These are phyloP conservation scores for Lanmaoa rubissima DNA, from an alignment of 768 basidiomycete genomes.

Conservation along the genomic window DNA sequence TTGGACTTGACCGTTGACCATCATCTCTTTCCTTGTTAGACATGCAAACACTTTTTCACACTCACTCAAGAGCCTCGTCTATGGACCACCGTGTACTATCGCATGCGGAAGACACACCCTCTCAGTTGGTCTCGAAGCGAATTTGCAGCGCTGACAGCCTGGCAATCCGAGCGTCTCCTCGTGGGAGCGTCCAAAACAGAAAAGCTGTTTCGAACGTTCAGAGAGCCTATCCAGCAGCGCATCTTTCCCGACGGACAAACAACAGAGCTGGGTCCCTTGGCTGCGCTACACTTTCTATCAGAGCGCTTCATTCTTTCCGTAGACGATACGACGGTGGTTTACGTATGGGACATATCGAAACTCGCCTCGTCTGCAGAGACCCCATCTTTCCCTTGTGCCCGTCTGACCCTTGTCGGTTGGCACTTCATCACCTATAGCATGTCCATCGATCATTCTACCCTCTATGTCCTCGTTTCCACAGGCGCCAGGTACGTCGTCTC, in stretches of 20 bases:
- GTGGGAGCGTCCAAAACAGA: conserved; percentile 4
- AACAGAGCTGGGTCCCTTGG: neutral
- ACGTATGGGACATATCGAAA: conserved; percentile 14
- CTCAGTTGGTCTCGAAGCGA: conserved; percentile 6
- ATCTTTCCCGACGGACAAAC: neutral
- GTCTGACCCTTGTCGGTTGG: conserved; percentile 10
- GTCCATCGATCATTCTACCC: conserved; percentile 11
- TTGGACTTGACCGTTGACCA: neutral
- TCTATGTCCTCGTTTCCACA: conserved; percentile 12
- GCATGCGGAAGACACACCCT: conserved; percentile 1
- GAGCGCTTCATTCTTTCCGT: conserved; percentile 13
- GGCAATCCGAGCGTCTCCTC: conserved; percentile 4
- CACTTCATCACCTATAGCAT: neutral
- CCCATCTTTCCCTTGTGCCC: conserved; percentile 1
- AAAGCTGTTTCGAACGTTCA: neutral
- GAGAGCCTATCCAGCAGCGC: neutral
- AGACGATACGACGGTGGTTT: conserved; percentile 4
- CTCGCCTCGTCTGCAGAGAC: neutral
- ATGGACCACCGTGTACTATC: conserved; percentile 1
- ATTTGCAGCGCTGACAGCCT: neutral
- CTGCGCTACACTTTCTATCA: conserved; percentile 5
- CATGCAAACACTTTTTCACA: conserved; percentile 5
- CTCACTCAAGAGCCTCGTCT: conserved; percentile 1
- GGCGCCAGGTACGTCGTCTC: conserved; percentile 9
- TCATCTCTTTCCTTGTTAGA: neutral